Evolutionary conservation across 2,329 filamentous ascomycete genomes (phyloP).

Genomic region (Alternaria infectoria): DNA sequence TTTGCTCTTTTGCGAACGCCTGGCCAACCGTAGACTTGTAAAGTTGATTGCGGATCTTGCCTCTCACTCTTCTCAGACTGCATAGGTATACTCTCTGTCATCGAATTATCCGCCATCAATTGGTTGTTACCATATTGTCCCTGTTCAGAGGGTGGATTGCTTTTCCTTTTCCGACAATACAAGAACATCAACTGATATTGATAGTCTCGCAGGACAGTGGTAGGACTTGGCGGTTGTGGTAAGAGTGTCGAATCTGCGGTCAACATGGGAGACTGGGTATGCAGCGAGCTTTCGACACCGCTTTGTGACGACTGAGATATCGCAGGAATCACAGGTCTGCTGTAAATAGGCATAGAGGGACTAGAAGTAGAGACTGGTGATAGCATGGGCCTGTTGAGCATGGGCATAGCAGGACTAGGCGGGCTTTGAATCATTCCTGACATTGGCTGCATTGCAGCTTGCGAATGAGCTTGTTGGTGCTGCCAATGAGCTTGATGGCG

Average conservation of each 20-base stretch:
- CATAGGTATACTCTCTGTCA: too few species aligned
- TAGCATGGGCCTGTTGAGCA: not conserved
- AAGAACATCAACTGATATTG: not conserved
- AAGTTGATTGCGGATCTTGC: too few species aligned
- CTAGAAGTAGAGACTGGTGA: not conserved
- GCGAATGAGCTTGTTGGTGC: not conserved
- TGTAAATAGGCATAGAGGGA: not conserved
- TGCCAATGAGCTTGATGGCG: not conserved
- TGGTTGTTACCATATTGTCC: not conserved
- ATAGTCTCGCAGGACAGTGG: not conserved
- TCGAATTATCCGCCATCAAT: not conserved
- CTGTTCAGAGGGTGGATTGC: not conserved
- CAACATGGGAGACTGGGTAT: not conserved
- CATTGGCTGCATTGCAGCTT: not conserved
- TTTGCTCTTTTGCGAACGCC: too few species aligned
- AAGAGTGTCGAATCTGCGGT: not conserved
- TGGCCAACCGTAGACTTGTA: too few species aligned
- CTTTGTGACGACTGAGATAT: not conserved
- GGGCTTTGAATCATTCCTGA: not conserved
- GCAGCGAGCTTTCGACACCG: not conserved
- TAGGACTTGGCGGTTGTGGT: not conserved
- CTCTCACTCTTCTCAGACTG: too few species aligned
- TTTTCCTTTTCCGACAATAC: not conserved
- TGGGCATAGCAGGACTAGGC: not conserved
- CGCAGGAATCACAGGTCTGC: not conserved